phyloP scores from a whole-genome alignment of 1,139 yeast genomes.

The Blastobotrys indianensis region DNA sequence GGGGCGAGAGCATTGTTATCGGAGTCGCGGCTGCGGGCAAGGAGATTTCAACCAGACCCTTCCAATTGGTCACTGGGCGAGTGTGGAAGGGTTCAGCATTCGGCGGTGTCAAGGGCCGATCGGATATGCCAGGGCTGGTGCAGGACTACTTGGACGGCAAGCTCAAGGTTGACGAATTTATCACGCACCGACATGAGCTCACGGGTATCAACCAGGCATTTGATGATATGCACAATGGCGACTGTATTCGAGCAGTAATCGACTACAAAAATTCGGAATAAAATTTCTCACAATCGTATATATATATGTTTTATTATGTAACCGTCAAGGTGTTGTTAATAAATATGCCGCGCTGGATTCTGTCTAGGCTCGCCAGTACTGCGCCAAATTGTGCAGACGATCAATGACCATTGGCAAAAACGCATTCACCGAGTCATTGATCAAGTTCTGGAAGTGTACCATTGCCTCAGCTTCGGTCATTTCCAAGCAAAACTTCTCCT shows the following conservation, averaged over 20 bases:
- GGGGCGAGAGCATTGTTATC: constrained; percentile 93
- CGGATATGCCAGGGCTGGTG: constrained; percentile 88
- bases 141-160: constrained; percentile 77
- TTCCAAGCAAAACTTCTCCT: constrained; percentile 88
- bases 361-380: constrained; percentile 89
- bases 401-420: constrained; percentile 92
- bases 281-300: neutral
- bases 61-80: constrained; percentile 98
- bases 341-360: neutral
- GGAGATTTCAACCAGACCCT: constrained; percentile 94
- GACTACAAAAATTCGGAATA: constrained; percentile 15
- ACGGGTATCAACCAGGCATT: constrained; percentile 80
- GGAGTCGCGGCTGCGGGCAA: constrained; percentile 99
- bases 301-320: neutral
- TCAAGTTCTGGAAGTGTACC: constrained; percentile 84
- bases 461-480: constrained; percentile 96
- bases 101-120: constrained; percentile 97
- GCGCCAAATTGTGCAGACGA: constrained; percentile 89
- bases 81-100: constrained; percentile 98
- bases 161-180: constrained; percentile 89
- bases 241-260: constrained; percentile 88
- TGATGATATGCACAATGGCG: constrained; percentile 91
- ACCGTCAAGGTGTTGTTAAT: too few species aligned
- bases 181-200: constrained; percentile 82
- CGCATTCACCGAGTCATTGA: constrained; percentile 91